These are phyloP conservation scores for Sarocladium strictum DNA, from an alignment of 2,329 filamentous ascomycete genomes.

Conservation along the genomic window DNA sequence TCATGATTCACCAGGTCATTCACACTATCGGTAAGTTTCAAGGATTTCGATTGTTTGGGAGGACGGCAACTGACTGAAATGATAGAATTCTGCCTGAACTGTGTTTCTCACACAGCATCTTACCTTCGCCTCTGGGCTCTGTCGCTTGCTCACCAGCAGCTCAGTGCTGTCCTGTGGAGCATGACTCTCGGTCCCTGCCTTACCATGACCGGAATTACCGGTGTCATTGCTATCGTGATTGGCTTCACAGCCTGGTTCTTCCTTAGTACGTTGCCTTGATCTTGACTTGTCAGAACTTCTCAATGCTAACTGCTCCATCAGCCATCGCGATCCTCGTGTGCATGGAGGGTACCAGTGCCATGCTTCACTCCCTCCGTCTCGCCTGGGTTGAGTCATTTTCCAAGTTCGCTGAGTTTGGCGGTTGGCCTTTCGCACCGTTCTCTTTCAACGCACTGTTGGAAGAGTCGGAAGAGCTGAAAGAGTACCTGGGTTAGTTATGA, in stretches of 20 bases:
- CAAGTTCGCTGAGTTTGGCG: conserved; percentile 91
- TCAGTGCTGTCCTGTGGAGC: conserved; percentile 90
- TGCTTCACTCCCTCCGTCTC: conserved; percentile 85
- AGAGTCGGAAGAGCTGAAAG: conserved; percentile 63
- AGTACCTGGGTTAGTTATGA: conserved; percentile 41
- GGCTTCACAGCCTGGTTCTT: conserved; percentile 89
- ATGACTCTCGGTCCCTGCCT: conserved; percentile 89
- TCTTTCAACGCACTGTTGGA: conserved; percentile 80
- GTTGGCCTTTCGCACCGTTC: conserved; percentile 81
- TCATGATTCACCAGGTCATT: conserved; percentile 99
- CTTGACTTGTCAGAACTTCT: not conserved
- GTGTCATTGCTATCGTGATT: conserved; percentile 74
- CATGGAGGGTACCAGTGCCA: conserved; percentile 94
- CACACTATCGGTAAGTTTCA: conserved; percentile 82
- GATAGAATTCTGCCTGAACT: conserved; percentile 95
- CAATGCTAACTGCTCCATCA: conserved; percentile 21
- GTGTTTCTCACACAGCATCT: conserved; percentile 96
- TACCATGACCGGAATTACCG: conserved; percentile 54
- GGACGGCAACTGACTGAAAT: not conserved
- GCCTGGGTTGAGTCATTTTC: conserved; percentile 98
- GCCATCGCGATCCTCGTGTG: conserved; percentile 66
- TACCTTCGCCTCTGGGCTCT: conserved; percentile 98
- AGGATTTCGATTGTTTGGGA: not conserved
- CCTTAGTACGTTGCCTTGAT: conserved; percentile 45
- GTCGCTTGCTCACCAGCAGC: conserved; percentile 94